Conservation (phyloP, 140 eudicot genomes). For the Ambrosia hybrid region DNA sequence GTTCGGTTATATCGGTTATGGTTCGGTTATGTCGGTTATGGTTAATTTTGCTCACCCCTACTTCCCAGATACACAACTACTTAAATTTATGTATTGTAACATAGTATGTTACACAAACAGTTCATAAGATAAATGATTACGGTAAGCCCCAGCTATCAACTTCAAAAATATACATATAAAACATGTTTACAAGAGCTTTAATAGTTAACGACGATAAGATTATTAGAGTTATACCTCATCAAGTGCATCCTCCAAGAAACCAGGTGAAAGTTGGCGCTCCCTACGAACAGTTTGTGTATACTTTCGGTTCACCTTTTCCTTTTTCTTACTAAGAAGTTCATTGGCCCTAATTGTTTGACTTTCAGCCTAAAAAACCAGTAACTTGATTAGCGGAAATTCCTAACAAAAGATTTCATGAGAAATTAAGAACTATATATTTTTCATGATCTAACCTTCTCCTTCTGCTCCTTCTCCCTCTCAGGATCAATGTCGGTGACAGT, state of each 20-base stretch:
- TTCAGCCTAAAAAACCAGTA: slow-evolving; percentile 59
- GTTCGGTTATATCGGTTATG: too few species aligned
- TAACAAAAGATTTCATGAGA: slow-evolving; percentile 2
- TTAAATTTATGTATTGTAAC: too few species aligned
- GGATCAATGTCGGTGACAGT: slow-evolving; percentile 98
- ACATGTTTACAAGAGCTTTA: slow-evolving; percentile 5
- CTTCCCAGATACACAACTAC: too few species aligned
- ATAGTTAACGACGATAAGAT: not conserved
- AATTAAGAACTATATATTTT: not conserved
- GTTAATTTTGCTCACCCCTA: too few species aligned
- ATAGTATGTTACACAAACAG: too few species aligned
- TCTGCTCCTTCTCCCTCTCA: slow-evolving; percentile 96
- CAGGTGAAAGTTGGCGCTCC: slow-evolving; percentile 95
- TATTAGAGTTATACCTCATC: slow-evolving; percentile 66
- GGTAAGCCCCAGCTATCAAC: too few species aligned
- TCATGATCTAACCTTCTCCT: slow-evolving; percentile 64
- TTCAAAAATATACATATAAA: not conserved
- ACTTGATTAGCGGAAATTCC: not conserved
- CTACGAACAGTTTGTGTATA: slow-evolving; percentile 71
- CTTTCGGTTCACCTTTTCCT: slow-evolving; percentile 81
- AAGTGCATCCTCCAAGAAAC: slow-evolving; percentile 92
- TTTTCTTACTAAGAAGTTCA: slow-evolving; percentile 70
- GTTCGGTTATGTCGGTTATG: too few species aligned
- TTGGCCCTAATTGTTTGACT: slow-evolving; percentile 93
- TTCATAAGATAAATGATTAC: too few species aligned